Percentiles rank a stretch among this genome's conserved stretches.
These are phyloP conservation scores for Clavispora santaluciae DNA, from an alignment of 805 yeast species.

Conservation along the genomic window DNA sequence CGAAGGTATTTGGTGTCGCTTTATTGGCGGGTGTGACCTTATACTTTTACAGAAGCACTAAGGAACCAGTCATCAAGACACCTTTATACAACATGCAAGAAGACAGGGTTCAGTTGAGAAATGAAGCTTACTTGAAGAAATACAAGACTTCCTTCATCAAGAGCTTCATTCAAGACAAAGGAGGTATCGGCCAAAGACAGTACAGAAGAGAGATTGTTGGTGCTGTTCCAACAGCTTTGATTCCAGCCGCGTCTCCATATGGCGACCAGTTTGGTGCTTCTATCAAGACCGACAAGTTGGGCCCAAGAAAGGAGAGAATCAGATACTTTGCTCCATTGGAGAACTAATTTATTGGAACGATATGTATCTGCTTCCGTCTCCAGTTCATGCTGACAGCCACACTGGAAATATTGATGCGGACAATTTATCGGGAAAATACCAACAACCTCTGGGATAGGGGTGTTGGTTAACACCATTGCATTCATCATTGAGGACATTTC, in stretches of 20 bases:
- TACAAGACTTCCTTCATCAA: slow-evolving; percentile 41
- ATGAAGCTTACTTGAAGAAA: slow-evolving; percentile 32
- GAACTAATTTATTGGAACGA: slow-evolving; percentile 7
- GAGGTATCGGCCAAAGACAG: slow-evolving; percentile 42
- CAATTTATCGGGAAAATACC: background rate
- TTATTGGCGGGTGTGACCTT: slow-evolving; percentile 34
- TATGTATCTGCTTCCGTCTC: background rate
- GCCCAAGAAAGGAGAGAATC: slow-evolving; percentile 42
- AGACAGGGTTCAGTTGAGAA: slow-evolving; percentile 31
- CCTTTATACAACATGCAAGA: slow-evolving; percentile 30
- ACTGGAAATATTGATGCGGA: background rate
- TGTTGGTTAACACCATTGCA: slow-evolving; percentile 7
- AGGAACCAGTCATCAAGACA: slow-evolving; percentile 34
- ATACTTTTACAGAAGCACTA: slow-evolving; percentile 15
- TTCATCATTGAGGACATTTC: slow-evolving; percentile 11
- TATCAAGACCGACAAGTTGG: slow-evolving; percentile 38
- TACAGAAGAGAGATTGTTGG: slow-evolving; percentile 31
- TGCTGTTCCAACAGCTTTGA: slow-evolving; percentile 28
- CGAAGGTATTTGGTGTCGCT: slow-evolving; percentile 40
- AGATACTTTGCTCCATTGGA: slow-evolving; percentile 36
- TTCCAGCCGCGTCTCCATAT: slow-evolving; percentile 37
- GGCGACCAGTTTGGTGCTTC: slow-evolving; percentile 42
- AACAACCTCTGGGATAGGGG: background rate
- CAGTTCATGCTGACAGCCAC: background rate
- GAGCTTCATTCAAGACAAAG: slow-evolving; percentile 39